Conservation (phyloP, 2,329 filamentous ascomycete genomes). For the Trichoderma arundinaceum region DNA sequence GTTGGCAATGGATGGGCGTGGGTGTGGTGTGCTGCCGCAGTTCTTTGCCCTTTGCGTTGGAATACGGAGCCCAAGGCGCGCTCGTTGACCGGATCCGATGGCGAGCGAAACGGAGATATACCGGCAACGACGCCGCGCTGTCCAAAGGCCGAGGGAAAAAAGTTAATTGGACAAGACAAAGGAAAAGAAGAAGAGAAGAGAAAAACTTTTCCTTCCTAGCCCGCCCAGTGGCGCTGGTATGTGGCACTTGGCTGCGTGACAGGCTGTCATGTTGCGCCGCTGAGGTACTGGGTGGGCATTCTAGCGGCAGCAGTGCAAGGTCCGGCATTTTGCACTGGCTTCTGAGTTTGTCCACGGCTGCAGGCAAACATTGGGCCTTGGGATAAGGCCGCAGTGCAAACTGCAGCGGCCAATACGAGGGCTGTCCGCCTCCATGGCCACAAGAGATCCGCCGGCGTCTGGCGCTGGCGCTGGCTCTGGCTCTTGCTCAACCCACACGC, state of each 20-base stretch:
- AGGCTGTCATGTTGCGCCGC: conserved; percentile 28
- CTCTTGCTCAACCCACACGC: too few relatives aligned
- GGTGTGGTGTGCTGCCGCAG: conserved; percentile 3
- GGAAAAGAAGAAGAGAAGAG: neutral
- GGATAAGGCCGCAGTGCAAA: conserved; percentile 22
- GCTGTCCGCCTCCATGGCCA: conserved; percentile 7
- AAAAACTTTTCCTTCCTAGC: conserved; percentile 6
- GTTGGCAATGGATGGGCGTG: neutral
- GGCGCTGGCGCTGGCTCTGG: neutral
- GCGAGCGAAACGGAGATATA: conserved; percentile 22
- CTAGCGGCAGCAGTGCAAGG: conserved; percentile 15
- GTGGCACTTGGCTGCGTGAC: conserved; percentile 25
- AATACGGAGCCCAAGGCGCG: neutral
- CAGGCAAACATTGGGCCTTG: conserved; percentile 23
- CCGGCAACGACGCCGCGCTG: conserved; percentile 1
- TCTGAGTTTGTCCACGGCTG: conserved; percentile 9
- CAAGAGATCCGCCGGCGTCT: neutral
- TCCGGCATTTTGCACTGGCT: conserved; percentile 9
- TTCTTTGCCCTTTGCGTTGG: conserved; percentile 1
- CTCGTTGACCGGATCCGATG: conserved; percentile 17
- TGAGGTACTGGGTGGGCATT: conserved; percentile 12
- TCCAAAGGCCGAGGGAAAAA: neutral
- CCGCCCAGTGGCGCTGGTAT: conserved; percentile 16
- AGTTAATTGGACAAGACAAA: neutral
- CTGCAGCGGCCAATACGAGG: conserved; percentile 25